A percentile compares a stretch with the other conserved stretches of the same genome.
These are phyloP conservation scores for Vitis vinifera DNA, from an alignment of 164 flowering plant genomes.

Conservation along the genomic window ASM3070453v1 NC_081809.1:3815501-3816000, in stretches of 20 bases:
- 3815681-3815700: too few relatives aligned
- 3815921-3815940: constrained; percentile 71
- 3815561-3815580: too few relatives aligned
- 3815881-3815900: constrained; percentile 64
- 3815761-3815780: constrained; percentile 10
- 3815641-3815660: too few relatives aligned
- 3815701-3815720: too few relatives aligned
- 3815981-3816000: constrained; percentile 49
- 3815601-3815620: too few relatives aligned
- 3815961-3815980: constrained; percentile 93
- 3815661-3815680: too few relatives aligned
- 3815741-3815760: neutral
- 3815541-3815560: too few relatives aligned
- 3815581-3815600: too few relatives aligned
- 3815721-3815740: neutral
- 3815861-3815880: constrained; percentile 75
- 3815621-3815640: too few relatives aligned
- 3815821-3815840: constrained; percentile 97
- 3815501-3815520: too few relatives aligned
- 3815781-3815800: constrained; percentile 83
- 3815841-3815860: constrained; percentile 92
- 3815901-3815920: constrained; percentile 75
- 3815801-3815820: constrained; percentile 97
- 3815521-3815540: too few relatives aligned
- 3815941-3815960: constrained; percentile 61